Evolutionary conservation across 202 grass and related monocot species (phyloP).

Genomic region (Setaria italica): DNA sequence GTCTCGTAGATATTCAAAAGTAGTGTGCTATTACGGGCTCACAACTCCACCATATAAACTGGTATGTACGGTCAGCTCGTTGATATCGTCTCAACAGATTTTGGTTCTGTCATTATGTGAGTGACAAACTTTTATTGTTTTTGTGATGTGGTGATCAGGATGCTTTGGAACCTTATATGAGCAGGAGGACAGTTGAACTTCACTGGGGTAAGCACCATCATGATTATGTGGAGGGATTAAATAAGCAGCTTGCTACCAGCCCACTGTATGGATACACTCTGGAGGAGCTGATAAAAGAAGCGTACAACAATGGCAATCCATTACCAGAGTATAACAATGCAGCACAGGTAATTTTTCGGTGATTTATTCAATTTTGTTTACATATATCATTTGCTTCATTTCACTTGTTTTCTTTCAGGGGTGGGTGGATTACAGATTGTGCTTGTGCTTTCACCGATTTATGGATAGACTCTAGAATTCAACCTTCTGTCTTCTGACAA

Average conservation of each 20-base stretch:
- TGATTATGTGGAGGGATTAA: conserved; percentile 75
- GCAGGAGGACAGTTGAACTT: conserved; percentile 76
- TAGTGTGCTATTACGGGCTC: conserved; percentile 73
- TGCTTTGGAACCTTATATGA: conserved; percentile 93
- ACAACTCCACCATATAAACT: conserved; percentile 85
- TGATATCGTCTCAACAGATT: neutral
- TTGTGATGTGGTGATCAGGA: conserved; percentile 56
- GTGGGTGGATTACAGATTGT: neutral
- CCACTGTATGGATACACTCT: conserved; percentile 83
- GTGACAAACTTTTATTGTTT: neutral
- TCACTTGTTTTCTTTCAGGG: neutral
- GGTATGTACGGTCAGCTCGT: conserved; percentile 42
- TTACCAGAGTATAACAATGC: conserved; percentile 86
- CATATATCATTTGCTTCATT: conserved; percentile 1
- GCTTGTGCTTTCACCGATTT: neutral
- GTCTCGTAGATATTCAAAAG: conserved; percentile 48
- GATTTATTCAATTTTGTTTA: conserved; percentile 1
- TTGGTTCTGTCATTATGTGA: neutral
- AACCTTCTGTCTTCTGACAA: neutral
- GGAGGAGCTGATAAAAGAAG: conserved; percentile 89
- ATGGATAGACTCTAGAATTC: neutral
- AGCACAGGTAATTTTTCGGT: conserved; percentile 52
- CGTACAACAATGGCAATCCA: conserved; percentile 95
- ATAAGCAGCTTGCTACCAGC: conserved; percentile 76
- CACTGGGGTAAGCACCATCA: conserved; percentile 89